Evolutionary conservation across 805 yeast genomes (phyloP), one percentile per base, ranked within the genome.

Genomic region (Saccharomyces paradoxus): DNA sequence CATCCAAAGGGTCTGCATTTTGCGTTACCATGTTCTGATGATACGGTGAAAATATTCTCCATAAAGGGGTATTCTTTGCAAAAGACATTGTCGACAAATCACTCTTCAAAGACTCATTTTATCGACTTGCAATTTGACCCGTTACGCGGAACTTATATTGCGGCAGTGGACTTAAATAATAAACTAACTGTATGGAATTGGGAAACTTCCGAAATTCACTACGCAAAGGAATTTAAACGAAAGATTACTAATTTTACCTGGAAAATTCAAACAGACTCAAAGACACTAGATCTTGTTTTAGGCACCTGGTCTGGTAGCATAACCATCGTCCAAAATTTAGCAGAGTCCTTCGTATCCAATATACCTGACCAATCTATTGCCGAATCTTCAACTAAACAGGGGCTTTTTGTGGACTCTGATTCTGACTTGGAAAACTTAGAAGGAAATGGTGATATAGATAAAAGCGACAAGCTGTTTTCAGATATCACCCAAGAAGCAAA

Each of bases 1-100:
- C 80, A 82, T 54, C 80, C 86, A 1, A 75, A 78, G 52, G 96
- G 96, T 17, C 80, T 80, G 52, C 67, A 74, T n/a, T 73, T 89
- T 50, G 89, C 90, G 1, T 63, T 88, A 21, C 90, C 96, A 1
- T 73, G 85, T 6, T 71, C 74, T 41, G 71, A 76, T 22, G 71
- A 74, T 49, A 70, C 75, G 2, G 74, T 85, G 50, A 75, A 75
- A 51, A 73, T 81, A 0, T 81, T 71, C 50, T 58, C 65, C 10
- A 55, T 68, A 14, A 59, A 62, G 17, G 67, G 65, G 41, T 67
- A 67, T 41, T 60, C 66, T 13, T 50, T 64, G 13, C 22, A 55
- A 24, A 63, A 61, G 28, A 60, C 66, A 1, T 53, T 73, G n/a
- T 55, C 61, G 3, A 61, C 59, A 54, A 44, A 47, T 4, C 53